Percentiles rank a stretch among this genome's conserved stretches.
These are phyloP conservation scores for Boletus smithii DNA, from an alignment of 1,284 basidiomycete species.

Conservation along the genomic window DNA sequence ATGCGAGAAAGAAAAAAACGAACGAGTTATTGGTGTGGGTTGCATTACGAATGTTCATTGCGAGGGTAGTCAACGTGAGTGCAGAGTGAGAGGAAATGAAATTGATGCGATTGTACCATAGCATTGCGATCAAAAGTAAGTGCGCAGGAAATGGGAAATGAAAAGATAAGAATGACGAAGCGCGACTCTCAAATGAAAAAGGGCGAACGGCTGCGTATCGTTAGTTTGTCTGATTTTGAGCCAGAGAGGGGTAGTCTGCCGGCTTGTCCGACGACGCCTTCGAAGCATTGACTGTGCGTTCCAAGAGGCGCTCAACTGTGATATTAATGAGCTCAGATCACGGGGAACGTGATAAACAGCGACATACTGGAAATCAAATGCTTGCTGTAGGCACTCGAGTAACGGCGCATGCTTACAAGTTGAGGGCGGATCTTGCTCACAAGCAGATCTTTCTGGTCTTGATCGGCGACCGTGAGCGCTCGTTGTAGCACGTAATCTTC, in stretches of 20 bases:
- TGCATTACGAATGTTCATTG: constrained; percentile 42
- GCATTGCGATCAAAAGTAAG: constrained; percentile 35
- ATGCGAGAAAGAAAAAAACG: constrained; percentile 10
- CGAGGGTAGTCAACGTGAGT: constrained; percentile 32
- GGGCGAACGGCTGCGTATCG: not conserved
- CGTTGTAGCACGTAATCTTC: constrained; percentile 81
- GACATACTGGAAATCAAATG: constrained; percentile 74
- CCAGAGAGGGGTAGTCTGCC: constrained; percentile 33
- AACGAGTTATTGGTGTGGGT: constrained; percentile 26
- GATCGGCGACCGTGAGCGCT: constrained; percentile 67
- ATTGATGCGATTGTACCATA: constrained; percentile 38
- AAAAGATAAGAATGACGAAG: constrained; percentile 9
- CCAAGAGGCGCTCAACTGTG: constrained; percentile 67
- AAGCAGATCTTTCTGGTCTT: constrained; percentile 66
- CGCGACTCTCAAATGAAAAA: constrained; percentile 10
- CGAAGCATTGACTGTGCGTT: constrained; percentile 35
- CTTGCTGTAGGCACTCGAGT: constrained; percentile 71
- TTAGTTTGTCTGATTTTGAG: constrained; percentile 22
- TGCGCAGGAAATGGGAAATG: constrained; percentile 10
- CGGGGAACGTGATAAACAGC: not conserved
- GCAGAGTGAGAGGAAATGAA: constrained; percentile 25
- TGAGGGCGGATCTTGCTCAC: constrained; percentile 64
- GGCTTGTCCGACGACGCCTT: constrained; percentile 28
- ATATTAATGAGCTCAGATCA: constrained; percentile 7
- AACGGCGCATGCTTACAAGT: constrained; percentile 66